phyloP scores from a whole-genome alignment of 257 asterid genomes.

The Solanum chiquidenum region DNA sequence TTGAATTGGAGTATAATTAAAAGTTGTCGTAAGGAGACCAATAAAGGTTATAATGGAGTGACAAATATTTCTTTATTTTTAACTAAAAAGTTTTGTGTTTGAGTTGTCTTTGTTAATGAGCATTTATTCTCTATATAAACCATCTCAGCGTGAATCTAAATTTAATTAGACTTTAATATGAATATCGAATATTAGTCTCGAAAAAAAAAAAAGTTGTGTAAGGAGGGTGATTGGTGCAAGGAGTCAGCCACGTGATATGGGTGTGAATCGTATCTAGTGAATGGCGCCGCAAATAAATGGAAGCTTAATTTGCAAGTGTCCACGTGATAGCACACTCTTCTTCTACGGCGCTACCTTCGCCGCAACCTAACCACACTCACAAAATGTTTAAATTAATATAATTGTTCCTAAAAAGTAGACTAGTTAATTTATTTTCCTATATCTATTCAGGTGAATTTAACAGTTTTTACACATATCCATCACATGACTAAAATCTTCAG shows the following conservation, averaged over 20 bases:
- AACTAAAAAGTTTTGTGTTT: too few species aligned
- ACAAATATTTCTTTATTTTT: accelerated
- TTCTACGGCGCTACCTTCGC: constrained; percentile 18
- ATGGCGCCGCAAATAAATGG: constrained; percentile 26
- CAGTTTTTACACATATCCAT: not conserved
- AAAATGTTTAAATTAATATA: too few species aligned
- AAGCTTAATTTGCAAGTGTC: not conserved
- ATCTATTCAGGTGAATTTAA: not conserved
- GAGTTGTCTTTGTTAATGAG: accelerated
- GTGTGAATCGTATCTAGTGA: not conserved
- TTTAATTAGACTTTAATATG: accelerated
- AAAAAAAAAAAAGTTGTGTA: too few species aligned
- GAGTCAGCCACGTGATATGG: not conserved
- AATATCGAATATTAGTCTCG: too few species aligned
- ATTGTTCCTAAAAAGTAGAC: too few species aligned
- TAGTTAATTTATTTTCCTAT: not conserved
- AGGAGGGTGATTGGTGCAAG: not conserved
- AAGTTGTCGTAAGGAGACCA: too few species aligned
- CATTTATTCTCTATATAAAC: too few species aligned
- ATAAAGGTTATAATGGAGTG: accelerated
- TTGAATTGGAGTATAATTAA: too few species aligned
- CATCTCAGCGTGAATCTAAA: accelerated
- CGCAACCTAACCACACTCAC: constrained; percentile 1
- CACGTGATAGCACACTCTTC: constrained; percentile 9
- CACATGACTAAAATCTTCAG: not conserved